Conservation (phyloP, 768 basidiomycete species). For the Serendipita indica region DNA sequence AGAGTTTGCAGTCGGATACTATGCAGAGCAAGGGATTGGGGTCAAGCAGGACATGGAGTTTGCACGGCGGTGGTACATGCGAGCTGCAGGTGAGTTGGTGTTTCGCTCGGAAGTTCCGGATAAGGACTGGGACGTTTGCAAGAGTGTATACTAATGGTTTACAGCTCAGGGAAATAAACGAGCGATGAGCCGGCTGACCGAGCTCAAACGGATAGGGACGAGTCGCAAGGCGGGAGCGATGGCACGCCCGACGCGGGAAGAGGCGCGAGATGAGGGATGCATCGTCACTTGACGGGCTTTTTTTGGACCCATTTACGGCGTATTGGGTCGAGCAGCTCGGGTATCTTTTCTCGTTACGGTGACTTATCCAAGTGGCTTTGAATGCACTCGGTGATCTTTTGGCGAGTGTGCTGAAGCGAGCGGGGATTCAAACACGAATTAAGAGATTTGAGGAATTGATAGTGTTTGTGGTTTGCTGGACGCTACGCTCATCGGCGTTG, state of each 20-base stretch:
- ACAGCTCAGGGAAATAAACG: slow-evolving; percentile 95
- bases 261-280: slow-evolving; percentile 89
- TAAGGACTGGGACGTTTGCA: neutral
- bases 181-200: slow-evolving; percentile 89
- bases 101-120: slow-evolving; percentile 2
- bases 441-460: no score
- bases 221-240: slow-evolving; percentile 65
- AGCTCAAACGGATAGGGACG: slow-evolving; percentile 63
- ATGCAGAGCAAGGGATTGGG: slow-evolving; percentile 94
- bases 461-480: no score
- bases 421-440: no score
- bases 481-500: no score
- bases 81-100: slow-evolving; percentile 71
- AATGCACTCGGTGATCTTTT: no score
- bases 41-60: slow-evolving; percentile 92
- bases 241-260: slow-evolving; percentile 77
- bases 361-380: no score
- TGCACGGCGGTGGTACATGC: slow-evolving; percentile 98
- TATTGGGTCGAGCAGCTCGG: no score
- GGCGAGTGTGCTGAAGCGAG: no score
- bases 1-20: slow-evolving; percentile 97
- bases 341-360: no score
- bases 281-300: slow-evolving; percentile 33
- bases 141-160: slow-evolving; percentile 1
- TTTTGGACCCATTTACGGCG: no score